A percentile compares a stretch with the other conserved stretches of the same genome.
phyloP scores from a whole-genome alignment of 805 yeast genomes.

The Metschnikowia bowlesiae region DNA sequence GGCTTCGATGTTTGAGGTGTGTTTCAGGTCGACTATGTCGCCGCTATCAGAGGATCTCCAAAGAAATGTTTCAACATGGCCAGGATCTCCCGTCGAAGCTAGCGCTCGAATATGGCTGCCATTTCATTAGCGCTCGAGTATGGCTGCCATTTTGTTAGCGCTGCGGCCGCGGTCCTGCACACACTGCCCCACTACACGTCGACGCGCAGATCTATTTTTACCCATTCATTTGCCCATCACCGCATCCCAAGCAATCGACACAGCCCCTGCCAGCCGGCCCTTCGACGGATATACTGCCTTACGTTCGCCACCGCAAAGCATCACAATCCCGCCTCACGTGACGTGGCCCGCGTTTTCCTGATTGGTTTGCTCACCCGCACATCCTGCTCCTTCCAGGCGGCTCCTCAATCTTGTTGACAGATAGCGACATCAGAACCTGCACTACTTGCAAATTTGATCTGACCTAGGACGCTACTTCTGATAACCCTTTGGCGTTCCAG shows the following conservation, averaged over 20 bases:
- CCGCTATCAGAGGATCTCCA: too few species aligned
- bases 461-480: too few species aligned
- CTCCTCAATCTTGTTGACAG: not conserved
- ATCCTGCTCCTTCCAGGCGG: not conserved
- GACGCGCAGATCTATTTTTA: slow-evolving; percentile 4
- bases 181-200: not conserved
- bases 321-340: not conserved
- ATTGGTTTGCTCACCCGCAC: not conserved
- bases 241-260: not conserved
- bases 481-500: too few species aligned
- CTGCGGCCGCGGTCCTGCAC: not conserved
- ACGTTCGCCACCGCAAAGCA: not conserved
- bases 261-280: slow-evolving; percentile 17
- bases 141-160: not conserved
- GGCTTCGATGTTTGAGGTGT: too few species aligned
- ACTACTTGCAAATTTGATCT: too few species aligned
- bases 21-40: too few species aligned
- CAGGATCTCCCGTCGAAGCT: too few species aligned
- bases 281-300: not conserved
- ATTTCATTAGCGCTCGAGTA: not conserved
- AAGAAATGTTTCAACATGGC: too few species aligned
- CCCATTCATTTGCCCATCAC: not conserved
- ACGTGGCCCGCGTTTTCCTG: not conserved
- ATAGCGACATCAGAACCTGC: not conserved
- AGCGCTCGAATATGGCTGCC: not conserved